Evolutionary conservation across 768 basidiomycete genomes (phyloP).

Genomic region (Tephrocybe rancida): DNA sequence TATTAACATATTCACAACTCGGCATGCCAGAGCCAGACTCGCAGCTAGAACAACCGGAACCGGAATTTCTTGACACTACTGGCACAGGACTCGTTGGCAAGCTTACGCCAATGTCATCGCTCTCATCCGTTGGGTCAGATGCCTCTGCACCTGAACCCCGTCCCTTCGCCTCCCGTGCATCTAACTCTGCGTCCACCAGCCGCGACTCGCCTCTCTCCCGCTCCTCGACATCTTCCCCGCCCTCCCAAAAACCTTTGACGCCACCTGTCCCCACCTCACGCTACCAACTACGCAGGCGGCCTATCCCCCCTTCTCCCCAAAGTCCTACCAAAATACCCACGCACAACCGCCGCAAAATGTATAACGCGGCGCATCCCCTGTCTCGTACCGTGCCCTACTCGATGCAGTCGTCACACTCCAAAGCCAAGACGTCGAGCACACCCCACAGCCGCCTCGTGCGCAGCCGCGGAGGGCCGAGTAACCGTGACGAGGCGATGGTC

Average conservation of each 20-base stretch:
- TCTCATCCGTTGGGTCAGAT: conserved; percentile 21
- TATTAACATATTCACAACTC: conserved; percentile 39
- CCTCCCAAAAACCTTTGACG: conserved; percentile 10
- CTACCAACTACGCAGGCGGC: conserved; percentile 37
- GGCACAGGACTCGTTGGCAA: conserved; percentile 14
- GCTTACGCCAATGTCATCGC: conserved; percentile 18
- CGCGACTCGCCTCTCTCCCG: conserved; percentile 7
- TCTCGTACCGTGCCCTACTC: conserved; percentile 13
- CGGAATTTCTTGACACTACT: conserved; percentile 6
- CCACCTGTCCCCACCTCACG: conserved; percentile 21
- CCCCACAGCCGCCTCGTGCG: conserved; percentile 21
- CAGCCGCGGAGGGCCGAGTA: conserved; percentile 10
- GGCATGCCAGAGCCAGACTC: conserved; percentile 26
- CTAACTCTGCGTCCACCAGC: conserved; percentile 3
- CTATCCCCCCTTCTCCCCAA: conserved; percentile 20
- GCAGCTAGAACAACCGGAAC: background rate
- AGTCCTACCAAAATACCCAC: conserved; percentile 19
- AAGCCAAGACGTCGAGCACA: conserved; percentile 18
- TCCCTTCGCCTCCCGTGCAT: background rate
- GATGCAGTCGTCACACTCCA: conserved; percentile 24
- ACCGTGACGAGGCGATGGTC: conserved; percentile 9
- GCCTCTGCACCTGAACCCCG: conserved; percentile 11
- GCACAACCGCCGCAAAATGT: conserved; percentile 14
- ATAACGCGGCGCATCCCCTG: conserved; percentile 8
- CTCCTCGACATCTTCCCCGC: conserved; percentile 18